Evolutionary conservation across 129 eudicot species (phyloP), one percentile per base, ranked within the genome.

Genomic region (Lonicera japonica): DNA sequence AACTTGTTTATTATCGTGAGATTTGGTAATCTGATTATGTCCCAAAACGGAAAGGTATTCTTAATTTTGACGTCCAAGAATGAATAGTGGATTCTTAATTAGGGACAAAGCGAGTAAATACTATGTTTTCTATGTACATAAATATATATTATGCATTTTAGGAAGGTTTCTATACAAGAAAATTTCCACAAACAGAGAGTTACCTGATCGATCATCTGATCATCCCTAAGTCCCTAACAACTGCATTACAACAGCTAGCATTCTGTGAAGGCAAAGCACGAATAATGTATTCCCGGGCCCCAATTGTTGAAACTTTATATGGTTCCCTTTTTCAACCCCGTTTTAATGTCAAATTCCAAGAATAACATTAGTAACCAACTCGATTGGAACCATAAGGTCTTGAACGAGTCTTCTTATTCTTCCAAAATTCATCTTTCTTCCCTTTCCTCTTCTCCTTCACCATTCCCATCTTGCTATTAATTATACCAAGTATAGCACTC

Each of bases 381-480:
- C 65, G 29, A 56, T 64, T 64, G 5, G 79, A 61, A 34, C 79
- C 86, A 53, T 71, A 25, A 63, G 25, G 56, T 59, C 82, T 65
- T 41, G 82, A 29, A 65, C 84, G 71, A 24, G 70, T 80, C 77
- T 76, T 86, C 75, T 76, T 86, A 52, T 80, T 77, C 74, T 90
- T 90, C 97, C 97, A 90, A 58, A 92, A 87, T 78, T 92, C 98
- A 20, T 92, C 95, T 66, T 92, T 92, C 79, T 92, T 87, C 45
- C 84, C 76, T 69, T 80, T 87, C 76, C 74, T 87, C 84, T 88
- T 87, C 67, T 71, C 67, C 67, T 82, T 82, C 72, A 92, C 60
- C 82, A 78, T 57, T 20, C 95, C 96, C 83, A 84, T 72, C 54
- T 80, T 84, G 56, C 88, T 87, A 21, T 81, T 92, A 2, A 92